Base-by-base conservation (phyloP, 1,284 basidiomycete genomes). In the Malassezia globosa region DNA sequence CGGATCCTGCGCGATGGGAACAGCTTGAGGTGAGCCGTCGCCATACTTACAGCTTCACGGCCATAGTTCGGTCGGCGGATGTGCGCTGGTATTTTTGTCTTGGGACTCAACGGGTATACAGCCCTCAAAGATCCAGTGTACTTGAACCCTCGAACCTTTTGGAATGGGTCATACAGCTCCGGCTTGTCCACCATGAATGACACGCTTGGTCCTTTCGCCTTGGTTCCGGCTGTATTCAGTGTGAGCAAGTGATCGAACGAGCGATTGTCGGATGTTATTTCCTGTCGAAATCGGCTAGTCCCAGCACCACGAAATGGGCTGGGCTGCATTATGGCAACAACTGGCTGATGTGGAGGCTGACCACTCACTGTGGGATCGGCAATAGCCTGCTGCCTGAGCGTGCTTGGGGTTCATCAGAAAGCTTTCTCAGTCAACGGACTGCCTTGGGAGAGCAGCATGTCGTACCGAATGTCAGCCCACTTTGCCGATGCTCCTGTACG, bases 21-120 rank as follows among this genome's bases (percentile, higher is more conserved):
- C 24, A 69, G 58, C 63, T 69, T 56, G 6, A 18, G 42, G 46
- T 16, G 42, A 29, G 7, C 16, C 42, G 35, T 13, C 2, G 26
- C 7, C 37, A 48, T 51, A 34, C 66, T 55, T 60, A 71, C 65
- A 55, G 59, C 60, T 61, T 71, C 66, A 41, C 65, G 59, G 14
- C 65, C 65, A 55, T 71, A 71, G 47, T 71, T 69, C 29, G 68
- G 68, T 37, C 58, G 54, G 44, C 58, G 53, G 45, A 71, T 66
- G 35, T 54, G 42, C n/a, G 59, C 46, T 8, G 68, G 68, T 37
- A 71, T 58, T 52, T 57, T 58, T 38, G 59, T 42, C 50, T 62
- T 66, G 14, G 63, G 60, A 29, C 58, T 58, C 45, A 71, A 54
- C 21, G 68, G 68, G 48, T 71, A 71, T 21, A 51, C 51, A 7